Evolutionary conservation across 2,329 filamentous ascomycete genomes (phyloP), one percentile per base, ranked within the genome.

Genomic region (Epichloe brachyelytri): DNA sequence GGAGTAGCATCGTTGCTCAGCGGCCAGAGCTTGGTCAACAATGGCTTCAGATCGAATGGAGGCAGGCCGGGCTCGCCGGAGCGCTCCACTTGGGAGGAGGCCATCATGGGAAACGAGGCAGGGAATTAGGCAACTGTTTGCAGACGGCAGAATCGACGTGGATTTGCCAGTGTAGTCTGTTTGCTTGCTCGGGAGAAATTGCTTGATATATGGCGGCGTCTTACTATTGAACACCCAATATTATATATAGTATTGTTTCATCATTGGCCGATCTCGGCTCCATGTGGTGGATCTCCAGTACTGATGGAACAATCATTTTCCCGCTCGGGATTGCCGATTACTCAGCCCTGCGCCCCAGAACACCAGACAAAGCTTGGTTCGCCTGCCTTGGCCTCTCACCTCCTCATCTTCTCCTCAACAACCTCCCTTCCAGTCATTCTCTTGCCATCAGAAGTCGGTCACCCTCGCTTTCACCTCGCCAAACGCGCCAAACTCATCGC

Each of bases 11-110:
- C 64, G 61, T 68, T 54, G 69, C 63, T 57, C 41, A 73, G 62
- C 33, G 78, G 83, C 83, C 85, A 88, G 43, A 91, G 74, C 53
- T 85, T 79, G 62, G 81, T 81, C 53, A 91, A 77, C 34, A 91
- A 73, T 39, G 82, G 80, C 57, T 85, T 86, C 67, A 90, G 85
- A 59, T 80, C 75, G 60, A 78, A 59, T 34, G 60, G 60, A 43
- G 63, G 61, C 38, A 68, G 62, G 54, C 52, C 56, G 49, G 61
- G 58, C 51, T 64, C 60, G 52, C 59, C 57, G 17, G 54, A 53
- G 52, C 55, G 22, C 22, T 26, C 55, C 50, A 58, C 55, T 34
- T 56, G 48, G 53, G 60, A 58, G 51, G 63, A 59, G 19, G 65
- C 58, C 67, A 70, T 70, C 43, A 50, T 41, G 40, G 19, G 41